phyloP scores from a whole-genome alignment of 768 basidiomycete species.

The Auriscalpium orientale region DNA sequence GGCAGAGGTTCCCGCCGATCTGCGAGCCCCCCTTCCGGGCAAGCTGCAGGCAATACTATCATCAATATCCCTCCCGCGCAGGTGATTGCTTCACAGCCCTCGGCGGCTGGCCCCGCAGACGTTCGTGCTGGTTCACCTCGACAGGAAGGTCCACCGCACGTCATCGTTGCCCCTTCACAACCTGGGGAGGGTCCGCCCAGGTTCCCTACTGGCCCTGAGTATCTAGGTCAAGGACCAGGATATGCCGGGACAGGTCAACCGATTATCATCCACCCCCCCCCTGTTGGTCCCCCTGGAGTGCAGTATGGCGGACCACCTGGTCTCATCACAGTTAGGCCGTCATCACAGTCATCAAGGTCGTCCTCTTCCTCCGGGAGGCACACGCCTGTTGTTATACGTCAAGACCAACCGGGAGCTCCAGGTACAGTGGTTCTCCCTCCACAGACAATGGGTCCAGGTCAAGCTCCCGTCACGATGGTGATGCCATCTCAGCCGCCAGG shows the following conservation, averaged over 20 bases:
- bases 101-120: not conserved
- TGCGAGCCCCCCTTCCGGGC: not conserved
- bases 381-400: not conserved
- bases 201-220: not conserved
- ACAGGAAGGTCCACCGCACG: not conserved
- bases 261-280: not conserved
- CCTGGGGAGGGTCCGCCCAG: not conserved
- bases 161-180: not conserved
- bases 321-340: not conserved
- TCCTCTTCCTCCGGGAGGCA: not conserved
- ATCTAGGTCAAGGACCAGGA: not conserved
- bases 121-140: too few species aligned
- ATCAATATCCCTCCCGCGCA: constrained; percentile 2
- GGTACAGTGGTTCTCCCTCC: not conserved
- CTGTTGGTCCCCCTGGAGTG: not conserved
- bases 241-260: not conserved
- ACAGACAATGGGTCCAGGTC: not conserved
- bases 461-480: not conserved
- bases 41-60: not conserved
- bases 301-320: not conserved
- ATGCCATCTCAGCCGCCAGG: not conserved
- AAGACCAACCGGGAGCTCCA: not conserved
- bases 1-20: not conserved
- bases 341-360: not conserved
- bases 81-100: not conserved